These are phyloP conservation scores for Plasmodium inui DNA, from an alignment of 169 alveolate species.

Conservation along the genomic window DNA sequence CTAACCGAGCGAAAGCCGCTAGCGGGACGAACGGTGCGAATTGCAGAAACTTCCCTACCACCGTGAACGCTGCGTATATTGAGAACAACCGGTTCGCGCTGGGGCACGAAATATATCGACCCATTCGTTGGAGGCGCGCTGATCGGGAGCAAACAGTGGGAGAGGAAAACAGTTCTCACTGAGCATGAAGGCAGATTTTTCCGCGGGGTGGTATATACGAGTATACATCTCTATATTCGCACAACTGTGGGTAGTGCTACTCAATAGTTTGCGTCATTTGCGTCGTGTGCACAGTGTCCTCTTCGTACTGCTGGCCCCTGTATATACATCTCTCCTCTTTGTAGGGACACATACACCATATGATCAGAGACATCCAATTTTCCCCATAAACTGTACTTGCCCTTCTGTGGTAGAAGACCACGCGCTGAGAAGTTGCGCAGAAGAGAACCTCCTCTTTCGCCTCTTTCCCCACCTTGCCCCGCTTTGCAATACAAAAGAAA, in stretches of 20 bases:
- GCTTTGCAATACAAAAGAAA: background rate
- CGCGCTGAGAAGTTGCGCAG: background rate
- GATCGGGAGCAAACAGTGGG: background rate
- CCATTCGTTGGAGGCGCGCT: background rate
- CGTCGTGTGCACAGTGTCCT: too few relatives aligned
- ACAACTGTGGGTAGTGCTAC: background rate
- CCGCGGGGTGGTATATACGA: background rate
- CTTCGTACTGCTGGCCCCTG: background rate
- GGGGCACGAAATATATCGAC: background rate
- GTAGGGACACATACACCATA: background rate
- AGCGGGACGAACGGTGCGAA: too few relatives aligned
- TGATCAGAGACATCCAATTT: too few relatives aligned
- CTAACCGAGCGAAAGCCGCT: too few relatives aligned
- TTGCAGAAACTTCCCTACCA: too few relatives aligned
- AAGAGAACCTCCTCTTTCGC: background rate
- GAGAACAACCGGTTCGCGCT: background rate
- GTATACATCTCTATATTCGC: background rate
- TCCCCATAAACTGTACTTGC: too few relatives aligned
- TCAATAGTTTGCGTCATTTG: background rate
- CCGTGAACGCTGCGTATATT: background rate
- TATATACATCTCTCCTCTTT: background rate
- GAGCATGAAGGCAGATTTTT: background rate
- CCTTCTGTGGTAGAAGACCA: background rate
- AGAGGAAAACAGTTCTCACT: background rate
- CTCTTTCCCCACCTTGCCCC: too few relatives aligned